phyloP scores from a whole-genome alignment of 2,329 filamentous ascomycete genomes.

The Sclerotinia trifoliorum region DNA sequence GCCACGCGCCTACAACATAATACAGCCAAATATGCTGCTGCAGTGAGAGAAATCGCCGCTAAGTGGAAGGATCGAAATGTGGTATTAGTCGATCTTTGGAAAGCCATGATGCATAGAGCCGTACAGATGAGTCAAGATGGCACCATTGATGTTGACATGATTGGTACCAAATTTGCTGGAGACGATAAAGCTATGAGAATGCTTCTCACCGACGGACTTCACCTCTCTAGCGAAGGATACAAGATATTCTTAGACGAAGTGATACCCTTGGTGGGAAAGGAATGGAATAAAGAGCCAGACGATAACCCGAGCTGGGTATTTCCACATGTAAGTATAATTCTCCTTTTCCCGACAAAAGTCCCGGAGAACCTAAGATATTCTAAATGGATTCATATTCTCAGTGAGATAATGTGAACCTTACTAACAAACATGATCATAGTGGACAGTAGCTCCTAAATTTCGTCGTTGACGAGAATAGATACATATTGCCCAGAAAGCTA shows the following conservation, averaged over 20 bases:
- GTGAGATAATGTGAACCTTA: background rate
- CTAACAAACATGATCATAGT: constrained; percentile 6
- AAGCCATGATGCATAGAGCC: constrained; percentile 69
- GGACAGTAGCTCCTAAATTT: constrained; percentile 13
- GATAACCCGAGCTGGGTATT: constrained; percentile 34
- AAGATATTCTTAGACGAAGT: constrained; percentile 35
- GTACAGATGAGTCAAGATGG: constrained; percentile 50
- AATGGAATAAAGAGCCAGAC: constrained; percentile 31
- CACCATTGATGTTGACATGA: constrained; percentile 21
- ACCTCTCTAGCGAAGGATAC: constrained; percentile 38
- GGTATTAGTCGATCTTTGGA: constrained; percentile 76
- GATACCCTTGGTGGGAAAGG: constrained; percentile 29
- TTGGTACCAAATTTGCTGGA: constrained; percentile 31
- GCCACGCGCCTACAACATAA: constrained; percentile 57
- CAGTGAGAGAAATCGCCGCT: constrained; percentile 50
- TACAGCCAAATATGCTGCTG: constrained; percentile 64
- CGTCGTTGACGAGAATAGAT: background rate
- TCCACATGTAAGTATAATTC: constrained; percentile 32
- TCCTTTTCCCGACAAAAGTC: constrained; percentile 31
- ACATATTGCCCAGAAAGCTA: background rate
- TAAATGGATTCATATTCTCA: background rate
- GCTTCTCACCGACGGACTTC: constrained; percentile 37
- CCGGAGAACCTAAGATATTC: no score
- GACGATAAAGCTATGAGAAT: constrained; percentile 25
- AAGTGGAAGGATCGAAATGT: constrained; percentile 43